Base-by-base conservation (phyloP, 1,139 yeast genomes). In the Taphrina flavorubra region DNA sequence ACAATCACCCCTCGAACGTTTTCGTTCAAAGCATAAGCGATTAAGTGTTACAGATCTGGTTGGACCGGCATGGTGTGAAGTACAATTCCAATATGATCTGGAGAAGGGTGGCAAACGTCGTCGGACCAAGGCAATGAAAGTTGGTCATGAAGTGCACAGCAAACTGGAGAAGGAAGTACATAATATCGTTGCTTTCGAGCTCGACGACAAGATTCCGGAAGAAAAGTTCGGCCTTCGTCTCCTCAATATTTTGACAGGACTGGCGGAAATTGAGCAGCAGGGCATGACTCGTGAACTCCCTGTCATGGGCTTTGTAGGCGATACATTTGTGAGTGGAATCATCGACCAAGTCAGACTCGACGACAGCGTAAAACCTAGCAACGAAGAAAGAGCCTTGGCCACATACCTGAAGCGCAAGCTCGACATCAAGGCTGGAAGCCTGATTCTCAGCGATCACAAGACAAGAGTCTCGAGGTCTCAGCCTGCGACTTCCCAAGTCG, bases 21-120 rank as follows among this genome's bases (percentile, higher is more conserved):
- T 57, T 36, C 40, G 68, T 16, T 25, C 66, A 14, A 42, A n/a
- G 6, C 46, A 39, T 18, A 57, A 65, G 49, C 51, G 46, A 13
- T 42, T 65, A n/a, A 59, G 65, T 34, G n/a, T 74, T 59, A 10
- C 77, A 75, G 51, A 73, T 65, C 70, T 66, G n/a, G 65, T 59
- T 13, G 68, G 58, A 14, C 57, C 69, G 8, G 60, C 46, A 6
- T 68, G 70, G 69, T 67, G 70, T 39, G 61, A 60, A 44, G 53
- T 65, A 18, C 69, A 68, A 18, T 46, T 59, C 34, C 59, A 47
- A 39, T 67, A 67, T 56, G 49, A 36, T 14, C 37, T 67, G n/a
- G 69, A 61, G 34, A 57, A 47, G 37, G 44, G 44, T 31, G 65
- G 60, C n/a, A 40, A 44, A 36, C 61, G 51, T 18, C 69, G 56